Evolutionary conservation across 441 rosid genomes (phyloP), one percentile per base, ranked within the genome.

Genomic region (Kokia cookei): DNA sequence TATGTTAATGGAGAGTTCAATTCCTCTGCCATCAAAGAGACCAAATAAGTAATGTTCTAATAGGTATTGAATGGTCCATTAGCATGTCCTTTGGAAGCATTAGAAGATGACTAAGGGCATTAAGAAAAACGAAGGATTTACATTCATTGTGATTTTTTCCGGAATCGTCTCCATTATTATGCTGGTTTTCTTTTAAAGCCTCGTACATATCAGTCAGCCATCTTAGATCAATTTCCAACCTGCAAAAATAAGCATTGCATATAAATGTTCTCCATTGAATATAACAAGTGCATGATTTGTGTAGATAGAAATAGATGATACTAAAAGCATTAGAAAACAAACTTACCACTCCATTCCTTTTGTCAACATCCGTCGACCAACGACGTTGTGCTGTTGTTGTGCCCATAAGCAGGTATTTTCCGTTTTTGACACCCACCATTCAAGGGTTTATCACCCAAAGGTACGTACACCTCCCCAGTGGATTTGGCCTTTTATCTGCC

Each of bases 11-110:
- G 92, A 67, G 87, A 89, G 79, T 93, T 87, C 69, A 93, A 71
- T 71, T 93, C 91, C 60, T 90, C 96, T 40, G 92, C 85, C 76
- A 14, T 60, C 65, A 73, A 11, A 66, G 54, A 65, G 51, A 42
- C 55, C 53, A 77, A 53, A 71, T 54, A 22, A 71, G n/a, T 24
- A 51, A 42, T 59, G 19, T 2, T 37, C 12, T 57, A 69, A 35
- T 19, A 65, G 4, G 24, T 53, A 68, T 82, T 9, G 92, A 81
- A 47, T 77, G 74, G 71, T 94, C 92, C 77, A 89, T 72, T 47
- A 92, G 84, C 96, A 94, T 82, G 83, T 90, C 97, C 79, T 92
- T 92, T 35, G 98, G 98, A 72, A 92, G 97, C 98, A 94, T 94
- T 64, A 92, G 82, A 67, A 94, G 91, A 84, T 92, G 94, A 47